Conservation (phyloP, 306 rosid genomes). For the Malus asiatica region DNA sequence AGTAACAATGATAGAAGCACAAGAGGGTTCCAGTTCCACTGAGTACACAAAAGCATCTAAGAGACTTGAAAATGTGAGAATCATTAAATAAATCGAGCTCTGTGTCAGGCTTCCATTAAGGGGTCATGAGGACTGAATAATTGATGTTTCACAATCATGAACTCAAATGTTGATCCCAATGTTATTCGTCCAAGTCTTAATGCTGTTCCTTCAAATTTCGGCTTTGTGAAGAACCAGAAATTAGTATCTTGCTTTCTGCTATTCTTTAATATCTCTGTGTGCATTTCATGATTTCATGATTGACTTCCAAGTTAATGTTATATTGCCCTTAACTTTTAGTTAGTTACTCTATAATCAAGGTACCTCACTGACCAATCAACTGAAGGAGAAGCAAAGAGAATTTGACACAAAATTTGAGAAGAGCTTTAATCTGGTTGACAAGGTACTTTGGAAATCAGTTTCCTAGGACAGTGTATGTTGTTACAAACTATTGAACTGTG, state of each 20-base stretch:
- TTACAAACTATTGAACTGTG: not conserved
- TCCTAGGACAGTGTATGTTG: not conserved
- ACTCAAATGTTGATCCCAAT: not conserved
- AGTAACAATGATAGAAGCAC: not conserved
- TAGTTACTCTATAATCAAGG: constrained; percentile 37
- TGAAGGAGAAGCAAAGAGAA: constrained; percentile 66
- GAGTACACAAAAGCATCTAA: not conserved
- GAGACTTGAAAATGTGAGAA: not conserved
- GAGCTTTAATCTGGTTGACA: constrained; percentile 48
- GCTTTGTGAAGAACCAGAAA: not conserved
- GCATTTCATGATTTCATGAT: not conserved
- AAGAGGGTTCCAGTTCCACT: not conserved
- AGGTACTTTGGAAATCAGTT: constrained; percentile 38
- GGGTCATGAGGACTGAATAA: not conserved
- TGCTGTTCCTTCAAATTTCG: not conserved
- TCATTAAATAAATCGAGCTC: not conserved
- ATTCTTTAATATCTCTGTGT: not conserved
- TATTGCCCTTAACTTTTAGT: not conserved
- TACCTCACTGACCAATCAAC: constrained; percentile 54
- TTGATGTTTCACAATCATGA: not conserved
- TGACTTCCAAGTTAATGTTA: not conserved
- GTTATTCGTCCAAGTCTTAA: not conserved
- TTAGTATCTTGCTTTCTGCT: not conserved
- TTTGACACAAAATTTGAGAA: constrained; percentile 75
- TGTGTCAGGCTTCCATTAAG: not conserved